Evolutionary conservation across 805 yeast species (phyloP).

Genomic region (Candida boleticola): DNA sequence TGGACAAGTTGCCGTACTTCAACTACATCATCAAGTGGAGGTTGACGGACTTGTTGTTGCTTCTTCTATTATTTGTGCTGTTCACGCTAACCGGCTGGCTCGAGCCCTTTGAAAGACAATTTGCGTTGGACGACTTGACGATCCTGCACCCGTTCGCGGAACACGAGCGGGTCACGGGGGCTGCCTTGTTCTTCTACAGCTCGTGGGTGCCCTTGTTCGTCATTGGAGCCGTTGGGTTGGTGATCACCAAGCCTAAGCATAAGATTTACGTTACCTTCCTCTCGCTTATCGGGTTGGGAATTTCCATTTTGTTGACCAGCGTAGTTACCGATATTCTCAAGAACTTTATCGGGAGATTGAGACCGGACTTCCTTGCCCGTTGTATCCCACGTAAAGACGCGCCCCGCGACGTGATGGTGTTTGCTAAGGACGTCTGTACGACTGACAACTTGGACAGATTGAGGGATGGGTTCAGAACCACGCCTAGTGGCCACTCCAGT

Average conservation of each 20-base stretch:
- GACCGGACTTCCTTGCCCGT: constrained; percentile 90
- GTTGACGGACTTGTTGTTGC: constrained; percentile 19
- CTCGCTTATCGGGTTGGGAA: constrained; percentile 62
- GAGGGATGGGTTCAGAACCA: constrained; percentile 75
- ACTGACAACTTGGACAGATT: constrained; percentile 41
- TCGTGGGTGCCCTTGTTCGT: constrained; percentile 46
- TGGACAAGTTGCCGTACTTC: constrained; percentile 13
- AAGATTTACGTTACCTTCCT: constrained; percentile 60
- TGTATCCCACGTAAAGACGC: constrained; percentile 68
- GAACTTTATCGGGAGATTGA: constrained; percentile 81
- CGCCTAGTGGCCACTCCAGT: constrained; percentile 82
- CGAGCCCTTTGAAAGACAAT: constrained; percentile 75
- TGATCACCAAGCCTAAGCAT: constrained; percentile 49
- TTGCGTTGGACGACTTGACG: constrained; percentile 69
- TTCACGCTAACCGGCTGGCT: constrained; percentile 22
- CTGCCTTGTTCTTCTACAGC: constrained; percentile 54
- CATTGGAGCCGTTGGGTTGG: constrained; percentile 35
- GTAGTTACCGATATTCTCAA: constrained; percentile 72
- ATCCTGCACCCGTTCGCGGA: constrained; percentile 81
- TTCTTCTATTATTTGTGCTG: constrained; percentile 20
- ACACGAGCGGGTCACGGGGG: constrained; percentile 64
- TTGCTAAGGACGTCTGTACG: constrained; percentile 67
- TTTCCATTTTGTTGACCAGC: constrained; percentile 59
- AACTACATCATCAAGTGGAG: constrained; percentile 24
- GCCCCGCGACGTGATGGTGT: constrained; percentile 51